A percentile compares a stretch with the other conserved stretches of the same genome.
These are phyloP conservation scores for Naumovozyma dairenensis DNA, from an alignment of 805 yeast genomes.

Conservation along the genomic window DNA sequence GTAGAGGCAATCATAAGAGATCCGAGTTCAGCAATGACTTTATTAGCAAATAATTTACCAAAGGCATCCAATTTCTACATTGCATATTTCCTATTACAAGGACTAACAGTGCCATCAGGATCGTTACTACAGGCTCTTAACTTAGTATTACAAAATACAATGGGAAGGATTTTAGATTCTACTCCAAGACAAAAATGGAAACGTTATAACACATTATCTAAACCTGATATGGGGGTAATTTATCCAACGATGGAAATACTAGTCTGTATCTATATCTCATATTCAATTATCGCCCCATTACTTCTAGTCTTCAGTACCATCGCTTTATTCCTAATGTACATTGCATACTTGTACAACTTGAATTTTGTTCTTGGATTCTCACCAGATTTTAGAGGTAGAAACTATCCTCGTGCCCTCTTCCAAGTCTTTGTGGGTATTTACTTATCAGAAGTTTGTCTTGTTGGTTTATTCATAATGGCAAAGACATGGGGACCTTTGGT, in stretches of 20 bases:
- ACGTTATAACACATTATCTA: slow-evolving; percentile 52
- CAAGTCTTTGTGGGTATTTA: slow-evolving; percentile 65
- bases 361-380: slow-evolving; percentile 52
- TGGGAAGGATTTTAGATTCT: slow-evolving; percentile 63
- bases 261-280: slow-evolving; percentile 61
- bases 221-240: slow-evolving; percentile 70
- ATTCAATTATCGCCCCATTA: slow-evolving; percentile 72
- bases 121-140: slow-evolving; percentile 65
- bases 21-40: slow-evolving; percentile 62
- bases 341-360: slow-evolving; percentile 54
- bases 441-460: slow-evolving; percentile 57
- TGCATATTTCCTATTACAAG: slow-evolving; percentile 70
- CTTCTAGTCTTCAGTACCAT: slow-evolving; percentile 56
- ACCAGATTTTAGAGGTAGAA: slow-evolving; percentile 61
- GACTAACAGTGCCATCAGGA: slow-evolving; percentile 70
- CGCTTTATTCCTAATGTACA: slow-evolving; percentile 45
- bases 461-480: slow-evolving; percentile 65
- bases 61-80: slow-evolving; percentile 87
- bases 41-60: slow-evolving; percentile 72
- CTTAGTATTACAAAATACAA: slow-evolving; percentile 57
- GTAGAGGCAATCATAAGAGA: slow-evolving; percentile 56
- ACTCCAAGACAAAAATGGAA: slow-evolving; percentile 93
- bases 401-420: slow-evolving; percentile 62
- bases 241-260: slow-evolving; percentile 73
- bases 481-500: slow-evolving; percentile 75